Conservation (phyloP, 2,329 filamentous ascomycete genomes). For the Calonectria montana region DNA sequence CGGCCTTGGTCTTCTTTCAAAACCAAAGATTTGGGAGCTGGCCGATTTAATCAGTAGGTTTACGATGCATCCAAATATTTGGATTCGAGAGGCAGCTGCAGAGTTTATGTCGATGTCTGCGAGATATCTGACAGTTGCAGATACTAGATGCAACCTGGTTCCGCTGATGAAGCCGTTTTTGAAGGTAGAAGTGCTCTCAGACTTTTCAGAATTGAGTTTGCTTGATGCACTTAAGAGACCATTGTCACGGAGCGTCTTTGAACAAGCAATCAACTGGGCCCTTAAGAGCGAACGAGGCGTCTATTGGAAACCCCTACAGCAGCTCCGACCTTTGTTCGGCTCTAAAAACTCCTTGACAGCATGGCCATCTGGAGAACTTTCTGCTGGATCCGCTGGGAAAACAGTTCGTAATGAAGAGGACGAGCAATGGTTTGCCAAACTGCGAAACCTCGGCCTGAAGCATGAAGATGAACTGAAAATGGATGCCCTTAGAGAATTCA, state of each 20-base stretch:
- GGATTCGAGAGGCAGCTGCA: constrained; percentile 91
- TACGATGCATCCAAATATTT: constrained; percentile 92
- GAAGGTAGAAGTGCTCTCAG: constrained; percentile 74
- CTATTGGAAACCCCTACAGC: constrained; percentile 86
- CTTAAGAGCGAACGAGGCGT: constrained; percentile 81
- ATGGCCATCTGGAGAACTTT: constrained; percentile 67
- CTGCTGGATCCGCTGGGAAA: constrained; percentile 68
- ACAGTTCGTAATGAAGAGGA: constrained; percentile 88
- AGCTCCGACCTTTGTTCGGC: constrained; percentile 75
- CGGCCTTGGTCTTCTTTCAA: constrained; percentile 86
- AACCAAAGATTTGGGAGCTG: constrained; percentile 87
- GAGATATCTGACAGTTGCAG: constrained; percentile 80
- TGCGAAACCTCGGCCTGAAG: constrained; percentile 85
- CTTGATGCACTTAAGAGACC: constrained; percentile 88
- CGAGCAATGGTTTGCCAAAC: constrained; percentile 87
- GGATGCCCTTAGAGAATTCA: constrained; percentile 86
- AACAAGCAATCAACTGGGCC: constrained; percentile 89
- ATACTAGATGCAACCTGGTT: constrained; percentile 84
- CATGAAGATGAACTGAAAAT: constrained; percentile 91
- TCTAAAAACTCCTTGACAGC: constrained; percentile 60
- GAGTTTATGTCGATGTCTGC: constrained; percentile 85
- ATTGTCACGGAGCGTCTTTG: constrained; percentile 81
- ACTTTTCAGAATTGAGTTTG: constrained; percentile 78
- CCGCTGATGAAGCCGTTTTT: constrained; percentile 86
- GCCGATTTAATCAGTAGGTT: constrained; percentile 86